Evolutionary conservation across 2,329 filamentous ascomycete genomes (phyloP).

Genomic region (Raffaelea albimanens): DNA sequence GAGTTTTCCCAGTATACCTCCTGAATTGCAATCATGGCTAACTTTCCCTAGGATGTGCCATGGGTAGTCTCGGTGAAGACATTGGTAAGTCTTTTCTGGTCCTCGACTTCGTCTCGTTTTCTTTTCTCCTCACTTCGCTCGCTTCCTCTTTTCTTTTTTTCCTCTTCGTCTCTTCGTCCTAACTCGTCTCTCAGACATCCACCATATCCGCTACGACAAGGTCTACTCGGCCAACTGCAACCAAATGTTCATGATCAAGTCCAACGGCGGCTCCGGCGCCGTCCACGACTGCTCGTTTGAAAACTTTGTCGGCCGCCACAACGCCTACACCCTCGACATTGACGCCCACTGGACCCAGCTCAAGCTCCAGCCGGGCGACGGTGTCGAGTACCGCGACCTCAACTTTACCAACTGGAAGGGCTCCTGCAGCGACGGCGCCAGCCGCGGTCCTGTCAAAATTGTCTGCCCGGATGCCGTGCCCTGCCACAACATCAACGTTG

Average conservation of each 20-base stretch:
- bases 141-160: background rate
- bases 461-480: conserved; percentile 12
- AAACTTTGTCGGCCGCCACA: conserved; percentile 51
- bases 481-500: conserved; percentile 11
- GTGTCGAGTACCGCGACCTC: conserved; percentile 42
- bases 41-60: conserved; percentile 34
- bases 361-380: conserved; percentile 27
- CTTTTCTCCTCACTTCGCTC: too few species aligned
- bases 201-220: conserved; percentile 38
- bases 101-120: background rate
- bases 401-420: conserved; percentile 48
- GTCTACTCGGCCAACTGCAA: conserved; percentile 49
- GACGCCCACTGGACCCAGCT: conserved; percentile 38
- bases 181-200: conserved; percentile 26
- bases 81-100: conserved; percentile 17
- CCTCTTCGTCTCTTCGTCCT: background rate
- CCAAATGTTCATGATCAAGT: conserved; percentile 56
- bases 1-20: too few species aligned
- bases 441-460: conserved; percentile 44
- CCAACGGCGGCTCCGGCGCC: conserved; percentile 44
- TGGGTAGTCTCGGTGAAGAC: conserved; percentile 42
- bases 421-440: conserved; percentile 36
- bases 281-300: conserved; percentile 41
- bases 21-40: background rate
- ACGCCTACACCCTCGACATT: conserved; percentile 48